Base-by-base conservation (phyloP, 345 rosid genomes). In the Durio zibethinus region DNA sequence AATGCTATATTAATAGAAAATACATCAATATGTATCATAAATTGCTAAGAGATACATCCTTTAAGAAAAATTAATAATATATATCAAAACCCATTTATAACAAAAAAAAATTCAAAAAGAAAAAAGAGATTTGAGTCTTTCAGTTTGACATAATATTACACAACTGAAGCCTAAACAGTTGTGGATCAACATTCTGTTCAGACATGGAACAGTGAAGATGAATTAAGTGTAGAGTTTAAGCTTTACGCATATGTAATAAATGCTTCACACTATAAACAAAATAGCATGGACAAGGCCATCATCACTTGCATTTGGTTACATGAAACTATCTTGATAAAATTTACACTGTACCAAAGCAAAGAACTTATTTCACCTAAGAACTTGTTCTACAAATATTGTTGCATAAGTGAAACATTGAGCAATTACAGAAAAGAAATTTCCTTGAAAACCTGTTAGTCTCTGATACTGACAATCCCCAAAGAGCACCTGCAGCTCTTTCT, bases 401-500 rank as follows among this genome's bases (percentile, higher is more conserved):
- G 18, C 74, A 72, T 27, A 33, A 1, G 36, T 71, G 16, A 52
- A 50, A 71, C 60, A 71, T 10, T 9, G 10, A 18, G 25, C 27
- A 48, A 18, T 31, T 50, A 48, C 23, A 29, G 10, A 15, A 1
- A 29, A 48, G 59, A 18, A 48, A 5, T 48, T 48, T 52, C 60
- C 25, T 31, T 0, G 4, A 70, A 48, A 74, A 94, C 98, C 97
- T 92, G 81, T 92, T 94, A 77, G 92, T 88, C 87, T 94, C 97
- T 57, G 97, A 92, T 45, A 94, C 97, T 0, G 98, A 92, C 82
- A 92, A 86, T 77, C 98, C 98, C 98, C 94, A 92, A 25, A 94
- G 94, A 77, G 98, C 98, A 81, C 97, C 94, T 42, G 94, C 98
- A 23, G 97, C 98, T 84, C 98, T 89, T 84, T 94, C 97, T 87